Conservation (phyloP, 306 rosid genomes). For the Amphicarpaea edgeworthii region DNA sequence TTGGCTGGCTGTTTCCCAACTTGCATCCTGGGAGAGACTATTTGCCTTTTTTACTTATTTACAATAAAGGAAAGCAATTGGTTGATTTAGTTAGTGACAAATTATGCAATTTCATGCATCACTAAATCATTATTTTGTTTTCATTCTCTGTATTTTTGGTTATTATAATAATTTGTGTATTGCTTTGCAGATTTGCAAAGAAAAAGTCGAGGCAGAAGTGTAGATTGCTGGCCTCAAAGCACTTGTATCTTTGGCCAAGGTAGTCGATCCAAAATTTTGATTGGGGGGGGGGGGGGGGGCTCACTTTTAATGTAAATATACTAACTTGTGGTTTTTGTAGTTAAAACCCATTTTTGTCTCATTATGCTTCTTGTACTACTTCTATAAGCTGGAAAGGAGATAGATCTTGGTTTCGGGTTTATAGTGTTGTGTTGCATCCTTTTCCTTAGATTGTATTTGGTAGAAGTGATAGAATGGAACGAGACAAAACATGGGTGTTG, state of each 20-base stretch:
- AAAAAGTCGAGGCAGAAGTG: constrained; percentile 92
- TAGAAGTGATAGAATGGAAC: no score
- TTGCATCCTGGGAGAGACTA: constrained; percentile 86
- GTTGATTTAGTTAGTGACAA: constrained; percentile 84
- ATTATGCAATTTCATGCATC: constrained; percentile 35
- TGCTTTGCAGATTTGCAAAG: constrained; percentile 85
- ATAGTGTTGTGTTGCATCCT: no score
- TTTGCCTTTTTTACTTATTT: constrained; percentile 88
- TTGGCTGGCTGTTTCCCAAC: constrained; percentile 83
- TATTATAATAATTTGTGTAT: constrained; percentile 9
- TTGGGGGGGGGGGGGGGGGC: constrained; percentile 82
- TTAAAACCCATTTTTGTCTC: constrained; percentile 33
- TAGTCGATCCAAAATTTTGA: constrained; percentile 94
- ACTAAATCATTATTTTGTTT: constrained; percentile 6
- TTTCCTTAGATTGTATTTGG: no score
- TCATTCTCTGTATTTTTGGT: constrained; percentile 20
- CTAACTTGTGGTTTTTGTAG: constrained; percentile 35
- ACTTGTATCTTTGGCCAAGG: constrained; percentile 80
- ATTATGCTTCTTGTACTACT: constrained; percentile 16
- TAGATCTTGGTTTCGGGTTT: no score
- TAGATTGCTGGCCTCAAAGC: constrained; percentile 92
- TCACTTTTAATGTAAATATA: constrained; percentile 80
- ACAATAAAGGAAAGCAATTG: constrained; percentile 85
- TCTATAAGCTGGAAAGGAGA: no score
- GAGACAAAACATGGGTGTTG: no score